These are phyloP conservation scores for Spencermartinsiella europaea DNA, from an alignment of 805 yeast species.

Conservation along the genomic window DNA sequence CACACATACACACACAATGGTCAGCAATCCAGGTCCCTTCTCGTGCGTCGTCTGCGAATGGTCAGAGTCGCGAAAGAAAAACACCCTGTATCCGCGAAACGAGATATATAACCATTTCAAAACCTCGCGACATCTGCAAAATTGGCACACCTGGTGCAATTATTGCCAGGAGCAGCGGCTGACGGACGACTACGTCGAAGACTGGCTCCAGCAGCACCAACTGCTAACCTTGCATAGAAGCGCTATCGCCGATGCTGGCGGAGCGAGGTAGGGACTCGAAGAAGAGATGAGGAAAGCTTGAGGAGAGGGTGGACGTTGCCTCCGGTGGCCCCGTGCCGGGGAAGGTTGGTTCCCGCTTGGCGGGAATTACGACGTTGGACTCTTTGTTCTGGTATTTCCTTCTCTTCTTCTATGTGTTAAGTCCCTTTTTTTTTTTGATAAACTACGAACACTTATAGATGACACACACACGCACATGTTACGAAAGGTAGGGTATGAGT, in stretches of 20 bases:
- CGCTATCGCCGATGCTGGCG: slow-evolving; percentile 17
- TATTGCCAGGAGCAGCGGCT: slow-evolving; percentile 25
- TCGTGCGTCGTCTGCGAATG: slow-evolving; percentile 27
- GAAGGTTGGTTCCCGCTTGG: too few species aligned
- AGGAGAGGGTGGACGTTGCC: too few species aligned
- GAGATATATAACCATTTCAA: slow-evolving; percentile 24
- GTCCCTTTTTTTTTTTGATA: not conserved
- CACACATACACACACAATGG: not conserved
- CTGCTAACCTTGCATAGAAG: slow-evolving; percentile 19
- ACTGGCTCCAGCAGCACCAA: slow-evolving; percentile 26
- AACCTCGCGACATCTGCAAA: slow-evolving; percentile 21
- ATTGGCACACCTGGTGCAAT: slow-evolving; percentile 25
- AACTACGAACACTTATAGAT: not conserved
- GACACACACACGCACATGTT: not conserved
- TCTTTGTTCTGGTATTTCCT: too few species aligned
- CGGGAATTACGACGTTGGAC: too few species aligned
- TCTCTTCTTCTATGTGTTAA: too few species aligned
- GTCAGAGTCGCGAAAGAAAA: slow-evolving; percentile 21
- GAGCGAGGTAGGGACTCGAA: not conserved
- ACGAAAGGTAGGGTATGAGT: not conserved
- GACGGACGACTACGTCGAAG: slow-evolving; percentile 26
- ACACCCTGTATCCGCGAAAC: slow-evolving; percentile 2
- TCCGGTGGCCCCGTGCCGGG: too few species aligned
- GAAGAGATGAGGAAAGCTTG: too few species aligned
- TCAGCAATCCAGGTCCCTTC: not conserved